Evolutionary conservation across 2,329 filamentous ascomycete genomes (phyloP), one percentile per base, ranked within the genome.

Genomic region (Lecanoromycetidae sp.): DNA sequence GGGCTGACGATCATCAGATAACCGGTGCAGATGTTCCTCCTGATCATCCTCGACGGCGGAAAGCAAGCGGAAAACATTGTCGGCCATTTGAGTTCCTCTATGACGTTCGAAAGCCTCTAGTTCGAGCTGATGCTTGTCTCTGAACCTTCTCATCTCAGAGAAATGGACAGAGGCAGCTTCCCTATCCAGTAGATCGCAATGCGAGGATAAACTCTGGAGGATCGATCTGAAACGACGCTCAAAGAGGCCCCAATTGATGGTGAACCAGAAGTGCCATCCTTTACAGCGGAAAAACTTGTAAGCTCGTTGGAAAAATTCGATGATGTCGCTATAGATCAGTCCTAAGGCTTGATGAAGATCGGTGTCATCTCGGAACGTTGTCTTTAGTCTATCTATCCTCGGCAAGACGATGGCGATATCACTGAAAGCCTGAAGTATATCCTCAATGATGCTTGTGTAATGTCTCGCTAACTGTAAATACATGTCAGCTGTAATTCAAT

Each of bases 301-400:
- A 0, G 68, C 67, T 2, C 63, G 42, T 17, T 63, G 63, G 36
- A 72, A 69, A 26, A 73, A 73, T 7, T 64, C 48, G 0, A 73
- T 57, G n/a, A 74, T 71, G 10, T 73, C 67, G 1, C 61, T 55
- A 30, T 73, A 74, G 19, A 70, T 67, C 0, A 68, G 49, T 0
- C 65, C 68, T 0, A 72, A 48, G 0, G 63, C 60, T n/a, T 63
- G 52, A 26, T 71, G 64, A 19, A 73, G 63, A 0, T 64, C 52
- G 0, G 49, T 27, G 5, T 65, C 54, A 0, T 39, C 44, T 1
- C 32, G 29, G 20, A 67, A 69, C 0, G 60, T 46, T 1, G 55
- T 5, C 2, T 55, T 46, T 0, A 72, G 55, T 0, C 61, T 50
- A 19, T 60, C 52, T 41, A 72, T 67, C 0, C 68, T 55, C 1